Conservation (phyloP, 495 filamentous ascomycete species). For the Daldinia childiae region DNA sequence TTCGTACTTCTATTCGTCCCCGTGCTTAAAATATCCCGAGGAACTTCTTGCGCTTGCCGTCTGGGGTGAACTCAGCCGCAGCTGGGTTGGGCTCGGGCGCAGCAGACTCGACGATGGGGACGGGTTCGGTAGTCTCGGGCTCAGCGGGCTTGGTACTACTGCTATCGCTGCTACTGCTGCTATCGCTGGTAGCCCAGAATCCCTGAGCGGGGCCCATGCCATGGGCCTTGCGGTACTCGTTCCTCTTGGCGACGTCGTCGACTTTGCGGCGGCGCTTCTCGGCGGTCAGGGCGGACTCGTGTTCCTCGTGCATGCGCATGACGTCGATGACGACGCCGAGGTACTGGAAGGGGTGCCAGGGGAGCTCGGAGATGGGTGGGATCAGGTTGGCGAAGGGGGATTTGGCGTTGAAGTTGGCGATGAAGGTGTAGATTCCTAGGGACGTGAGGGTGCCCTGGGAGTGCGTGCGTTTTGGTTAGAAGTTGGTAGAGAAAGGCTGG, state of each 20-base stretch:
- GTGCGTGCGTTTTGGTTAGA: neutral
- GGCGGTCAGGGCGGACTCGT: conserved; percentile 67
- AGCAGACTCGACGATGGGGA: conserved; percentile 19
- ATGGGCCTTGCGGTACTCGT: conserved; percentile 82
- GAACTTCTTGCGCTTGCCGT: conserved; percentile 52
- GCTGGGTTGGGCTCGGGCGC: conserved; percentile 7
- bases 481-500: neutral
- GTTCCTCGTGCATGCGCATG: conserved; percentile 72
- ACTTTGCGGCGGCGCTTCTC: conserved; percentile 72
- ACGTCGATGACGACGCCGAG: conserved; percentile 67
- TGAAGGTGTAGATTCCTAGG: conserved; percentile 73
- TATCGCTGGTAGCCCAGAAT: conserved; percentile 18
- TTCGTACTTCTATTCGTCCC: conserved; percentile 2
- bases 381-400: conserved; percentile 79
- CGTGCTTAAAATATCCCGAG: conserved; percentile 54
- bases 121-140: conserved; percentile 15
- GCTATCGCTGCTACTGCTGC: neutral
- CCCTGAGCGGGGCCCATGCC: conserved; percentile 70
- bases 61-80: conserved; percentile 24
- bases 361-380: conserved; percentile 67
- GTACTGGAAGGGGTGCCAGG: conserved; percentile 70
- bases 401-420: conserved; percentile 71
- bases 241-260: conserved; percentile 83
- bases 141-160: neutral
- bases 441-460: conserved; percentile 71